Conservation (phyloP, 1,284 basidiomycete species). For the Sparassis latifolia region DNA sequence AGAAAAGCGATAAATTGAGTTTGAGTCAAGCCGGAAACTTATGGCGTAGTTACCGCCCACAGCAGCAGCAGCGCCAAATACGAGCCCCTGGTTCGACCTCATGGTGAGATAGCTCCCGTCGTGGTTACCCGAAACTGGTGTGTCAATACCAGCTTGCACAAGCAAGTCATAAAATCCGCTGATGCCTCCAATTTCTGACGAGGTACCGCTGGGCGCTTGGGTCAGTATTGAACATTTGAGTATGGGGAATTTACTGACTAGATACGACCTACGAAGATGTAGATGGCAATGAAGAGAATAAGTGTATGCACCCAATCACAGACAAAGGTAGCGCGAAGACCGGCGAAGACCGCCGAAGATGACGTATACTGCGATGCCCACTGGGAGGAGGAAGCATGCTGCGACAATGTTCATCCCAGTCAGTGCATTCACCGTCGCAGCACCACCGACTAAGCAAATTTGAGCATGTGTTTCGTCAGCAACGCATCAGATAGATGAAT, state of each 20-base stretch:
- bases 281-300: slow-evolving; percentile 39
- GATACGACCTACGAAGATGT: slow-evolving; percentile 38
- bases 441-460: slow-evolving; percentile 51
- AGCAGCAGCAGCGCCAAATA: slow-evolving; percentile 45
- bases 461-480: slow-evolving; percentile 30
- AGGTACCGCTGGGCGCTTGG: slow-evolving; percentile 42
- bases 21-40: not conserved
- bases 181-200: slow-evolving; percentile 53
- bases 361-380: slow-evolving; percentile 39
- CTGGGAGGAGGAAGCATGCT: slow-evolving; percentile 72
- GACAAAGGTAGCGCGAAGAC: slow-evolving; percentile 45
- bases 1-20: not conserved
- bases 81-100: slow-evolving; percentile 46
- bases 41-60: slow-evolving; percentile 20
- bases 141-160: slow-evolving; percentile 34
- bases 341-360: slow-evolving; percentile 34
- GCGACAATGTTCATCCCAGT: slow-evolving; percentile 83
- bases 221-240: slow-evolving; percentile 3
- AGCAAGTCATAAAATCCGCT: slow-evolving; percentile 55
- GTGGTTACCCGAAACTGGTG: slow-evolving; percentile 60
- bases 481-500: not conserved
- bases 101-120: slow-evolving; percentile 69
- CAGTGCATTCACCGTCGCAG: slow-evolving; percentile 71
- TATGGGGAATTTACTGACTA: slow-evolving; percentile 21
- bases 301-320: slow-evolving; percentile 49